Conservation (phyloP, 2,329 filamentous ascomycete genomes). For the Coniochaeta ligniaria region DNA sequence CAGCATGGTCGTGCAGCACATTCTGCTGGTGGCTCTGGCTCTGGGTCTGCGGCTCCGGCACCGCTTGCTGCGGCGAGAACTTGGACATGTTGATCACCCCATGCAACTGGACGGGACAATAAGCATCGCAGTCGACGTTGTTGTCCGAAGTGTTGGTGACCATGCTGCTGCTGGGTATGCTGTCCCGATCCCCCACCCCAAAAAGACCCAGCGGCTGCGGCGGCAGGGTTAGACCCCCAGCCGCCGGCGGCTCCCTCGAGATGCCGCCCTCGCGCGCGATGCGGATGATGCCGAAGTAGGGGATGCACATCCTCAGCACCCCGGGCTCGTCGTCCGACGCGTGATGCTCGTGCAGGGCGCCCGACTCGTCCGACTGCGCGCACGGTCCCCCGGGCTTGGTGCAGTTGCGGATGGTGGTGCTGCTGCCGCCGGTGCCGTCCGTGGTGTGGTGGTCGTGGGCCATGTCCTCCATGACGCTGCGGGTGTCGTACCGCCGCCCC, state of each 20-base stretch:
- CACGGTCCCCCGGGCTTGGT: background rate
- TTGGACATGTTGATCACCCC: background rate
- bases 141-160: background rate
- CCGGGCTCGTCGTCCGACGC: background rate
- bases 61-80: background rate
- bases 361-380: background rate
- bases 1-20: background rate
- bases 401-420: background rate
- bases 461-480: background rate
- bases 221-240: background rate
- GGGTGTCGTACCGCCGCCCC: conserved; percentile 6
- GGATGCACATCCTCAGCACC: conserved; percentile 12
- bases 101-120: background rate
- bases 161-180: background rate
- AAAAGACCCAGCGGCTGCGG: background rate
- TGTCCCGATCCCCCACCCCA: background rate
- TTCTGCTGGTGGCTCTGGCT: background rate
- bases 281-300: conserved; percentile 23
- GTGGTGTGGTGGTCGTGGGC: conserved; percentile 7
- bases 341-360: background rate
- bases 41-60: background rate
- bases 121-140: background rate
- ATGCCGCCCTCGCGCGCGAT: conserved; percentile 17
- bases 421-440: background rate
- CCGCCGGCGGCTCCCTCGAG: background rate